Evolutionary conservation across 495 filamentous ascomycete species (phyloP), one percentile per base, ranked within the genome.

Genomic region (Daldinia grandis): DNA sequence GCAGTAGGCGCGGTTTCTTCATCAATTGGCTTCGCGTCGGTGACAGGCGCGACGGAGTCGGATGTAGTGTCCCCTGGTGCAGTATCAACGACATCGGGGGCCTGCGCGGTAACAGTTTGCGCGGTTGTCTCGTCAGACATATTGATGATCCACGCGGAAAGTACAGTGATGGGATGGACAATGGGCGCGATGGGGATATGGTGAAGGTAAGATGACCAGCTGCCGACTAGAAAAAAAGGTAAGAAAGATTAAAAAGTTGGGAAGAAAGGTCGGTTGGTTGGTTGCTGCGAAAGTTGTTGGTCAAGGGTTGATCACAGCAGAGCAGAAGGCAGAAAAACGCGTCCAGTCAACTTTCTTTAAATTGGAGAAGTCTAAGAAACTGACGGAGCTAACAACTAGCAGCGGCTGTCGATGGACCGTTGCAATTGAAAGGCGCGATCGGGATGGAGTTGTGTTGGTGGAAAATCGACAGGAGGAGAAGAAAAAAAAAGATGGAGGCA

Each of bases 111-210:
- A 25, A 69, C 66, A 68, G 71, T 24, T 67, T 76, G 68, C 66
- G 76, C 69, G 58, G 66, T 19, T 50, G 68, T 65, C 53, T 78
- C 76, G 54, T 76, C 76, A 56, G 76, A 76, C 76, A 78, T 78
- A 42, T 44, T 76, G 65, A 61, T 55, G 31, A 19, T 19, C 30
- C n/a, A 47, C 50, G 24, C 17, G 8, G 30, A 63, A 38, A 40
- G 56, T 53, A 37, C 30, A 27, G 14, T 4, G 54, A 64, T 68
- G 28, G 24, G 53, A 31, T 47, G 28, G 25, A 33, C 17, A 60
- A 62, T 64, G 60, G 56, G 58, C 54, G 62, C 71, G 56, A 70
- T 63, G 68, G 37, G 56, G 53, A 50, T 47, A 17, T 63, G 58
- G 10, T 57, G 40, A 67, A 31, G 28, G 33, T 63, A 47, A n/a